Conservation (phyloP, 2,329 filamentous ascomycete genomes). For the Aspergillus amoenus region DNA sequence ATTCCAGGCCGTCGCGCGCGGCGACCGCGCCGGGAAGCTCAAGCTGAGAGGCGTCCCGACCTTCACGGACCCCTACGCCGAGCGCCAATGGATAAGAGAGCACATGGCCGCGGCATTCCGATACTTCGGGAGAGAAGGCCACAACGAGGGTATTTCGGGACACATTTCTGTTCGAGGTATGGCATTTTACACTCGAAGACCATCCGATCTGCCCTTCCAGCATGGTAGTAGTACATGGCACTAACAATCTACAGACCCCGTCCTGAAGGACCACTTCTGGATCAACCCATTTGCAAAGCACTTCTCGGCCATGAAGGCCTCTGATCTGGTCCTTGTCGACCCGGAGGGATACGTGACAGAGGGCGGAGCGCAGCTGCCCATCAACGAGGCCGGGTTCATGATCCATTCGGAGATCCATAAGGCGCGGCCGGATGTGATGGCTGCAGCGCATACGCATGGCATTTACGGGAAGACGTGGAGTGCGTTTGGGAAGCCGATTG, state of each 20-base stretch:
- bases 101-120: constrained; percentile 45
- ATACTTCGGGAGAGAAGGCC: constrained; percentile 42
- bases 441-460: constrained; percentile 59
- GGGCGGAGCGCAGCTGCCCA: constrained; percentile 40
- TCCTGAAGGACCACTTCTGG: constrained; percentile 41
- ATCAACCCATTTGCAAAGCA: constrained; percentile 43
- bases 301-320: constrained; percentile 43
- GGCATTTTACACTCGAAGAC: background rate
- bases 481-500: constrained; percentile 58
- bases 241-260: constrained; percentile 27
- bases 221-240: no score
- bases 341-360: constrained; percentile 41
- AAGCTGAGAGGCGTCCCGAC: constrained; percentile 40
- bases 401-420: constrained; percentile 61
- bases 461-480: constrained; percentile 63
- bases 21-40: constrained; percentile 34
- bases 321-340: constrained; percentile 43
- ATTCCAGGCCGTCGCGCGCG: constrained; percentile 39
- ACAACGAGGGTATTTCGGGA: constrained; percentile 42
- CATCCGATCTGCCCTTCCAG: no score
- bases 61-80: constrained; percentile 42
- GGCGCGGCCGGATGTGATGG: constrained; percentile 59
- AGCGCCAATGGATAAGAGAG: constrained; percentile 55
- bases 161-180: constrained; percentile 43
- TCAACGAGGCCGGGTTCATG: constrained; percentile 54